These are phyloP conservation scores for Plicaturopsis crispa DNA, from an alignment of 768 basidiomycete species.

Conservation along the genomic window DNA sequence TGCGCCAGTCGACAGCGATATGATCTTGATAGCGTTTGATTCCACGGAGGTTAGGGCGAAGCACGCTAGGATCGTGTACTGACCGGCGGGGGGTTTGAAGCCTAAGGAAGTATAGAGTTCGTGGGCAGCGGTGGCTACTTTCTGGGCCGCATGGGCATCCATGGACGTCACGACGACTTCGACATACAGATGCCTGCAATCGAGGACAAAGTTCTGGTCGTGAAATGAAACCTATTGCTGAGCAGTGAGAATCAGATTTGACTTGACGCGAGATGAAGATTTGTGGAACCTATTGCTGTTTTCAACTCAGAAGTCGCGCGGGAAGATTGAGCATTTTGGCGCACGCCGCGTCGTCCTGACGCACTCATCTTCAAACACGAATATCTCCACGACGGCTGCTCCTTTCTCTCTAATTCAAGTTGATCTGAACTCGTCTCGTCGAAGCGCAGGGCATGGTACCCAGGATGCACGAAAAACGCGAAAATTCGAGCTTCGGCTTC, in stretches of 20 bases:
- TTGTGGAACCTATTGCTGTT: too few relatives aligned
- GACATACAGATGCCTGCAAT: conserved; percentile 2
- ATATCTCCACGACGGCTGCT: neutral
- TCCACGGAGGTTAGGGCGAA: conserved; percentile 37
- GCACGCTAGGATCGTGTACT: conserved; percentile 59
- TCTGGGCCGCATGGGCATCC: conserved; percentile 9
- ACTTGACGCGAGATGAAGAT: too few relatives aligned
- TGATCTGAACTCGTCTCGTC: too few relatives aligned
- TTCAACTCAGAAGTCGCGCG: conserved; percentile 4
- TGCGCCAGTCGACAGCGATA: conserved; percentile 75
- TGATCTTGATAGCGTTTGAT: conserved; percentile 33
- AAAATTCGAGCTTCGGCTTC: too few relatives aligned
- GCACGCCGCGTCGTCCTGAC: conserved; percentile 3
- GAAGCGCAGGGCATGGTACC: too few relatives aligned
- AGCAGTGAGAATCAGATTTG: too few relatives aligned
- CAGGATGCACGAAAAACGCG: too few relatives aligned
- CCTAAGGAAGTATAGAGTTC: conserved; percentile 35
- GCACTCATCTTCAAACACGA: neutral
- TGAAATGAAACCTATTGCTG: too few relatives aligned
- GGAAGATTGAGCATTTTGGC: neutral
- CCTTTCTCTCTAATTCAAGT: conserved; percentile 1
- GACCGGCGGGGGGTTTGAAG: conserved; percentile 42
- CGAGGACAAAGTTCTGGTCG: too few relatives aligned
- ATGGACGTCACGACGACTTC: conserved; percentile 5
- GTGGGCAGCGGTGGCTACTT: conserved; percentile 13